These are phyloP conservation scores for Trichaptum fuscoviolaceum DNA, from an alignment of 768 basidiomycete genomes.

Conservation along the genomic window DNA sequence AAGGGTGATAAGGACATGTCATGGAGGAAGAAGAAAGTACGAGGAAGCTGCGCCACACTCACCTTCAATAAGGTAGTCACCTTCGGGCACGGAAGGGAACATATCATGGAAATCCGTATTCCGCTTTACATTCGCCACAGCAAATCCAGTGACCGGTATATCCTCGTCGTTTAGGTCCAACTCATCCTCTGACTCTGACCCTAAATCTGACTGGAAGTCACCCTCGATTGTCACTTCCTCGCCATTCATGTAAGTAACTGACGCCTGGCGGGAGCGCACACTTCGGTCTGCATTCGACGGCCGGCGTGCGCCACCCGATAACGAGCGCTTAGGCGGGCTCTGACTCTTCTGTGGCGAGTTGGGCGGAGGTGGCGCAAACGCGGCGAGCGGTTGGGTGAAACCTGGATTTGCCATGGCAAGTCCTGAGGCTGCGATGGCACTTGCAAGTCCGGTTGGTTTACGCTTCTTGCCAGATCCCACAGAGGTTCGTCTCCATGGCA, in stretches of 20 bases:
- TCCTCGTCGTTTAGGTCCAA: slow-evolving; percentile 55
- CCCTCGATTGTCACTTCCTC: slow-evolving; percentile 21
- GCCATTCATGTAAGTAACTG: slow-evolving; percentile 6
- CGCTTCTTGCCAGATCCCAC: slow-evolving; percentile 31
- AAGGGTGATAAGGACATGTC: slow-evolving; percentile 4
- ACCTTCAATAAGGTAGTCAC: slow-evolving; percentile 98
- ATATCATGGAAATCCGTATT: slow-evolving; percentile 96
- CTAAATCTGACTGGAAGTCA: slow-evolving; percentile 14
- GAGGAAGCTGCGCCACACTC: slow-evolving; percentile 20
- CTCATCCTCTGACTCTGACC: slow-evolving; percentile 27
- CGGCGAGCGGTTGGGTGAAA: slow-evolving; percentile 35
- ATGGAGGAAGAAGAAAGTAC: slow-evolving; percentile 6
- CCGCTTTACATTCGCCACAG: slow-evolving; percentile 90
- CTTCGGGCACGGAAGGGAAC: slow-evolving; percentile 85
- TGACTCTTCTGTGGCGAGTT: background rate
- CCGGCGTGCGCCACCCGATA: slow-evolving; percentile 5
- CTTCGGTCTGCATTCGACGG: slow-evolving; percentile 11
- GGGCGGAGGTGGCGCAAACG: slow-evolving; percentile 12
- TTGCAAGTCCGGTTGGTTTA: slow-evolving; percentile 55
- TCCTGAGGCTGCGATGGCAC: slow-evolving; percentile 61
- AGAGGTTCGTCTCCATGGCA: slow-evolving; percentile 11
- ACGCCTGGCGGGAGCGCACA: slow-evolving; percentile 16
- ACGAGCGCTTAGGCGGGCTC: slow-evolving; percentile 3
- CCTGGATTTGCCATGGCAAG: slow-evolving; percentile 59
- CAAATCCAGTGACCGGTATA: slow-evolving; percentile 93